phyloP scores from a whole-genome alignment of 1,284 basidiomycete genomes.

The Entoloma clypeatum region DNA sequence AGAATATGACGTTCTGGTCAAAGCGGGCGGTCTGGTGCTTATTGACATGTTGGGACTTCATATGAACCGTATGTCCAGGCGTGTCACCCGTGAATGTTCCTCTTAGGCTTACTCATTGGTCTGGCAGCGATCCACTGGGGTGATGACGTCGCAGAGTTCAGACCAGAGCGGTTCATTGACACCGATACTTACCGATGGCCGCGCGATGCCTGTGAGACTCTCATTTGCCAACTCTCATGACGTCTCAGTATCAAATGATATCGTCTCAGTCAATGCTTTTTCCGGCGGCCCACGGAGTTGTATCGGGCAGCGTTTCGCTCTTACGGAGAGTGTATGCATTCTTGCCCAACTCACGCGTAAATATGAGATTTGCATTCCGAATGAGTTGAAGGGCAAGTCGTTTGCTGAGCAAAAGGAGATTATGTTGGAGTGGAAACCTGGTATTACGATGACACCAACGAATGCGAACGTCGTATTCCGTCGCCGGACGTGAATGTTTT shows the following conservation, averaged over 20 bases:
- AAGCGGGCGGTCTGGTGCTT: conserved; percentile 35
- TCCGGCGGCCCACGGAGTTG: conserved; percentile 41
- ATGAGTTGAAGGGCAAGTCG: conserved; percentile 22
- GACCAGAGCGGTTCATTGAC: conserved; percentile 47
- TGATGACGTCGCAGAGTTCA: conserved; percentile 40
- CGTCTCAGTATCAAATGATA: conserved; percentile 1
- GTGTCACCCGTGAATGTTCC: not conserved
- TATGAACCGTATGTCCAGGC: conserved; percentile 24
- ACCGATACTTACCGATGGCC: conserved; percentile 36
- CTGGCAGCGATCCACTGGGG: conserved; percentile 42
- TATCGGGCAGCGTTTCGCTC: conserved; percentile 39
- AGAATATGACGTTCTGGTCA: conserved; percentile 34
- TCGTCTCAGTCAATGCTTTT: conserved; percentile 30
- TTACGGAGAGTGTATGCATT: conserved; percentile 34
- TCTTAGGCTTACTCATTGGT: not conserved
- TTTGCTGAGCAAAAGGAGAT: conserved; percentile 18
- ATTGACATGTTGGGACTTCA: conserved; percentile 39
- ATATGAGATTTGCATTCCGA: conserved; percentile 30
- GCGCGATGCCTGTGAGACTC: conserved; percentile 34
- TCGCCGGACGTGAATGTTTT: conserved; percentile 6
- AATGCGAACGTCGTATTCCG: conserved; percentile 17
- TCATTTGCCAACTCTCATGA: not conserved
- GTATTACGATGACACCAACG: conserved; percentile 20
- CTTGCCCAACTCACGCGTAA: conserved; percentile 32
- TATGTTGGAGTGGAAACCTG: conserved; percentile 20